Conservation (phyloP, 2,329 filamentous ascomycete species). For the Beauveria scarabaeidicola region DNA sequence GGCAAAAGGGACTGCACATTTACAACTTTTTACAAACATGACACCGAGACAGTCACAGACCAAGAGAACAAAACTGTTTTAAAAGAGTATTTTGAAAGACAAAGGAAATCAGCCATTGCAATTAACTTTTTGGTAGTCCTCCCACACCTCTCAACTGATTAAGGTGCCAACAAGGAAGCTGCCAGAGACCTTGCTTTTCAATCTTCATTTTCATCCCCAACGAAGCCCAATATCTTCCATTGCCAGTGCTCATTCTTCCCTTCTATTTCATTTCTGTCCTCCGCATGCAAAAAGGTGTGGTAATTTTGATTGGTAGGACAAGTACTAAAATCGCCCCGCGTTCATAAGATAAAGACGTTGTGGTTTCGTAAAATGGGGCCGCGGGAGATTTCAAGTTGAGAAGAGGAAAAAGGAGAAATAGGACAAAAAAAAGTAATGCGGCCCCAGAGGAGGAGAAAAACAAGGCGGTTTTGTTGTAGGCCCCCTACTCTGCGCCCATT, state of each 20-base stretch:
- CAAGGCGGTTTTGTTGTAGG: slow-evolving; percentile 12
- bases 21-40: background rate
- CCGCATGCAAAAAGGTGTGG: slow-evolving; percentile 7
- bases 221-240: slow-evolving; percentile 21
- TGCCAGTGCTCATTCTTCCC: slow-evolving; percentile 5
- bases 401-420: slow-evolving; percentile 7
- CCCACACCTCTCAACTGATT: slow-evolving; percentile 25
- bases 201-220: slow-evolving; percentile 13
- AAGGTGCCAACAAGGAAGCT: slow-evolving; percentile 28
- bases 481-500: slow-evolving; percentile 1
- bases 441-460: slow-evolving; percentile 10
- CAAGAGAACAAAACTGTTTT: background rate
- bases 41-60: background rate
- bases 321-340: slow-evolving; percentile 10
- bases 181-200: slow-evolving; percentile 29
- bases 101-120: slow-evolving; percentile 25
- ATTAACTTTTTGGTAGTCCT: slow-evolving; percentile 34
- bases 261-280: slow-evolving; percentile 1
- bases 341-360: slow-evolving; percentile 10
- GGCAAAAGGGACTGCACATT: too few relatives aligned
- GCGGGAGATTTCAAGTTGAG: slow-evolving; percentile 6
- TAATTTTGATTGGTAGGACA: slow-evolving; percentile 4
- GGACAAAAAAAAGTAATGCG: slow-evolving; percentile 9
- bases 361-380: slow-evolving; percentile 11
- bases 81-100: slow-evolving; percentile 7